Evolutionary conservation across 495 filamentous ascomycete genomes (phyloP).

Genomic region (Neurospora terricola): DNA sequence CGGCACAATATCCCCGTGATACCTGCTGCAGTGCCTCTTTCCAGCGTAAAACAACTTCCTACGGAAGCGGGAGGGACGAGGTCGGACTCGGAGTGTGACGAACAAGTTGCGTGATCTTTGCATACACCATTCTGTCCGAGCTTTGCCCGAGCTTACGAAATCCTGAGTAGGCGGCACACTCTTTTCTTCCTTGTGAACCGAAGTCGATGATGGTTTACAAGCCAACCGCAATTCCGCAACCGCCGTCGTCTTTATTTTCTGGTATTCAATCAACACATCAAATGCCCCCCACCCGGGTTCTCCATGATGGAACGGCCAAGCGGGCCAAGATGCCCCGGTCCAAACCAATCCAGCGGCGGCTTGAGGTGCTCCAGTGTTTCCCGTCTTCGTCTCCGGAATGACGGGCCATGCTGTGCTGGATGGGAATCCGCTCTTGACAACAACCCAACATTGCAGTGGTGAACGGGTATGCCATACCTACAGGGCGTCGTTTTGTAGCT

Average conservation of each 20-base stretch:
- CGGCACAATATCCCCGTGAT: slow-evolving; percentile 3
- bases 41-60: neutral
- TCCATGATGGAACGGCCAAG: neutral
- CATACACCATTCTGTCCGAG: slow-evolving; percentile 4
- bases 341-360: neutral
- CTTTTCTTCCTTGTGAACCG: neutral
- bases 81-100: neutral
- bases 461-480: slow-evolving; percentile 1
- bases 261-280: neutral
- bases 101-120: neutral
- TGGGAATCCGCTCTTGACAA: neutral
- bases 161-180: neutral
- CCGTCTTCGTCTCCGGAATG: slow-evolving; percentile 17
- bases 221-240: slow-evolving; percentile 4
- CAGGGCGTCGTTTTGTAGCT: slow-evolving; percentile 2
- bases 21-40: slow-evolving; percentile 1
- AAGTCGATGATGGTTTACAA: slow-evolving; percentile 1
- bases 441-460: neutral
- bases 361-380: neutral
- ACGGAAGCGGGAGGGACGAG: neutral
- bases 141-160: slow-evolving; percentile 5
- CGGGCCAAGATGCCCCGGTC: neutral
- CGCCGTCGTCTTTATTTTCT: slow-evolving; percentile 4
- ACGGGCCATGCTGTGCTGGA: slow-evolving; percentile 12
- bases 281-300: neutral